phyloP scores from a whole-genome alignment of 805 yeast species.

The Cyberlindnera japonica region DNA sequence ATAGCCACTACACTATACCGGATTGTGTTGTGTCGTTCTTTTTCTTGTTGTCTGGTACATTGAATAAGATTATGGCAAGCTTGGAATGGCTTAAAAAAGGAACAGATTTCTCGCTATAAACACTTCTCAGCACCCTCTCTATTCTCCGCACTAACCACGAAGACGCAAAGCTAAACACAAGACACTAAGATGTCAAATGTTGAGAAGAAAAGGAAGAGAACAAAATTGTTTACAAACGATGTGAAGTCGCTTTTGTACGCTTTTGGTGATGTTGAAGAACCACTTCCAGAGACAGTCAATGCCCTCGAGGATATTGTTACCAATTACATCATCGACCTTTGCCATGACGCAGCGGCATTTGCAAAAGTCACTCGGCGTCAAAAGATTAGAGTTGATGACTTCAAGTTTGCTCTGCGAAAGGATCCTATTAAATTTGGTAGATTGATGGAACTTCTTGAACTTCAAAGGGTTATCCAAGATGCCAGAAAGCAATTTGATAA shows the following conservation, averaged over 20 bases:
- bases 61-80: too few species aligned
- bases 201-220: slow-evolving; percentile 33
- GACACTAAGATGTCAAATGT: slow-evolving; percentile 5
- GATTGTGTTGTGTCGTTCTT: too few species aligned
- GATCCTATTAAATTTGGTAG: slow-evolving; percentile 69
- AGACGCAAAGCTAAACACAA: neutral
- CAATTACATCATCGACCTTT: slow-evolving; percentile 56
- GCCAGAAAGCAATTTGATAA: slow-evolving; percentile 68
- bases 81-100: slow-evolving; percentile 4
- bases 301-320: slow-evolving; percentile 65
- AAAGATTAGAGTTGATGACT: slow-evolving; percentile 68
- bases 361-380: slow-evolving; percentile 51
- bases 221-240: slow-evolving; percentile 45
- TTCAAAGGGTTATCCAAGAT: slow-evolving; percentile 58
- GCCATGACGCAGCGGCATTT: slow-evolving; percentile 49
- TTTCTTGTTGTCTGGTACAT: too few species aligned
- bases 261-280: slow-evolving; percentile 68
- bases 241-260: slow-evolving; percentile 62
- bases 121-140: neutral
- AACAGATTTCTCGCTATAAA: neutral
- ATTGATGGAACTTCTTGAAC: slow-evolving; percentile 55
- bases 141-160: neutral
- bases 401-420: slow-evolving; percentile 62
- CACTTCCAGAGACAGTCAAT: slow-evolving; percentile 61
- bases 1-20: slow-evolving; percentile 34